Percentiles rank a stretch among this genome's conserved stretches.
phyloP scores from a whole-genome alignment of 1,284 basidiomycete species.

The Rhodotorula sp. region DNA sequence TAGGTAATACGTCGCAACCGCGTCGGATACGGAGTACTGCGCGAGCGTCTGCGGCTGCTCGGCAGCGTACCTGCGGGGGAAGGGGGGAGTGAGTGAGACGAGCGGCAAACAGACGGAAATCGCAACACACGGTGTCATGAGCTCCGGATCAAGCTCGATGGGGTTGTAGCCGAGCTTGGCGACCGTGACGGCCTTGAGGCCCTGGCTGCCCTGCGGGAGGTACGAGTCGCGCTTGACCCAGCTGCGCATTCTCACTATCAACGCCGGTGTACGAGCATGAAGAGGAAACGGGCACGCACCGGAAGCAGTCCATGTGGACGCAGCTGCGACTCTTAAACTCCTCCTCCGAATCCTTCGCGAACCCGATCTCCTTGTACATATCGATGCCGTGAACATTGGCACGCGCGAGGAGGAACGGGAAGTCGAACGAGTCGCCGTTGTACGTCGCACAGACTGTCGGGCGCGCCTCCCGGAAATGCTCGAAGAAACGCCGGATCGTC shows the following conservation, averaged over 20 bases:
- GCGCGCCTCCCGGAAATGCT: constrained; percentile 86
- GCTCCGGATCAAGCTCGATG: constrained; percentile 94
- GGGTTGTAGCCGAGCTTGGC: constrained; percentile 97
- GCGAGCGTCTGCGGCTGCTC: constrained; percentile 95
- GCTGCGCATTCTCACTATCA: constrained; percentile 22
- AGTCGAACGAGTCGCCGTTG: constrained; percentile 99
- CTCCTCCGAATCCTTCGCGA: constrained; percentile 85
- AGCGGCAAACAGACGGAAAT: neutral
- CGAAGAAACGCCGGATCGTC: constrained; percentile 80
- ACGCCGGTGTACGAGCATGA: neutral
- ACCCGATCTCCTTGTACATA: constrained; percentile 95
- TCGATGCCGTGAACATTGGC: constrained; percentile 88
- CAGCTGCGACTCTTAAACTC: constrained; percentile 95
- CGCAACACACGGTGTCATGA: constrained; percentile 90
- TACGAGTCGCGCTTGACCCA: constrained; percentile 99
- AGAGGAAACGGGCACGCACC: constrained; percentile 52
- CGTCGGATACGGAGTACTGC: constrained; percentile 99
- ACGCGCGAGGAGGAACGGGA: constrained; percentile 92
- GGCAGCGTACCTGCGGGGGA: constrained; percentile 74
- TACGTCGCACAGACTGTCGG: constrained; percentile 98
- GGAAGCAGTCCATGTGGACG: constrained; percentile 98
- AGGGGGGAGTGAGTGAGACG: neutral
- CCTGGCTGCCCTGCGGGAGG: constrained; percentile 96
- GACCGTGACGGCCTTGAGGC: constrained; percentile 96
- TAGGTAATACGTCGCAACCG: constrained; percentile 97